Conservation (phyloP, 768 basidiomycete species). For the Termitomyces sp. region DNA sequence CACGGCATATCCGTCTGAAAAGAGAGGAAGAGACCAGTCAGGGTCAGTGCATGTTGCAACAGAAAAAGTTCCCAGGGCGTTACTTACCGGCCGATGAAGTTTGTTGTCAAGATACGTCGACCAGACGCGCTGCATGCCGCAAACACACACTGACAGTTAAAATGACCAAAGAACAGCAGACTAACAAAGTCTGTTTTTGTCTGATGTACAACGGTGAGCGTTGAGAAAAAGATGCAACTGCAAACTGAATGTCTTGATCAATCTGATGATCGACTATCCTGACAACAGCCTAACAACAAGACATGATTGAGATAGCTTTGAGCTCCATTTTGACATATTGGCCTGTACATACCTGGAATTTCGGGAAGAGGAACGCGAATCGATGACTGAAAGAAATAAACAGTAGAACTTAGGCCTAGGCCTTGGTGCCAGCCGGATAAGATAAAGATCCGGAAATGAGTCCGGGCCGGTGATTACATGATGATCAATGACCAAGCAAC, state of each 20-base stretch:
- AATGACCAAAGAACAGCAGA: not conserved
- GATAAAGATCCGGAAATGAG: no score
- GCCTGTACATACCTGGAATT: not conserved
- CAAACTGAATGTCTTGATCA: no score
- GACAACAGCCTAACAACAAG: not conserved
- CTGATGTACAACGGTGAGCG: not conserved
- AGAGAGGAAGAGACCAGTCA: not conserved
- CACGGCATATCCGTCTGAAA: constrained; percentile 20
- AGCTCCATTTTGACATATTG: not conserved
- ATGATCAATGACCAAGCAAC: no score
- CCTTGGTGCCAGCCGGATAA: no score
- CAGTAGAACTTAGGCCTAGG: no score
- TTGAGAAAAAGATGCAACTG: not conserved
- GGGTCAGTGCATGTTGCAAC: constrained; percentile 3
- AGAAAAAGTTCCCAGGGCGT: constrained; percentile 11
- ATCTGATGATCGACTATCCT: not conserved
- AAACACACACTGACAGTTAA: not conserved
- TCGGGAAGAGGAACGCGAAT: not conserved
- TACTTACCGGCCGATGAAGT: constrained; percentile 21
- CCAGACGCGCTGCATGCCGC: constrained; percentile 50
- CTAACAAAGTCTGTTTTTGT: not conserved
- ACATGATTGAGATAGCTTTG: not conserved
- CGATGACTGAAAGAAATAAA: not conserved
- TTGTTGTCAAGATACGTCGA: constrained; percentile 45
- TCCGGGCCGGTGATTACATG: no score